Evolutionary conservation across 176 grass and related monocot species (phyloP), one percentile per base, ranked within the genome.

Genomic region (Aegilops speltoides): DNA sequence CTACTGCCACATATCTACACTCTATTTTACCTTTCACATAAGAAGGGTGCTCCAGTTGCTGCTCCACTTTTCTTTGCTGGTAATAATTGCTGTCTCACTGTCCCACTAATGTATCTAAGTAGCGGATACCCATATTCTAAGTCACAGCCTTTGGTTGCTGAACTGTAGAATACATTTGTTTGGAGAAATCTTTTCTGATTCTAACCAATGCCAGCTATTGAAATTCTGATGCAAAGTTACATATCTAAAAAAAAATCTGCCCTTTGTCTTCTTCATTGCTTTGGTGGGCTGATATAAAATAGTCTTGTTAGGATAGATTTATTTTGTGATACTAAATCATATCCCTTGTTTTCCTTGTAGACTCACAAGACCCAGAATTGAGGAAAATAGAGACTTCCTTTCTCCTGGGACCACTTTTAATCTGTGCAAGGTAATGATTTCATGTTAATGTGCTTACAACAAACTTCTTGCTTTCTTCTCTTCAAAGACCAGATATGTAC

Each of bases 1-100:
- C 71, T 98, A 28, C 59, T 98, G 60, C 93, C 93, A 64, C 96
- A 98, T 81, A 89, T 98, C 80, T 98, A 98, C 81, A 95, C 91
- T 56, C 87, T 95, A 64, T 95, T 98, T 93, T 98, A 95, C 84
- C 40, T 91, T 28, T 87, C 96, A 68, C 96, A 98, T 89, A 93
- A 41, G 31, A 95, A 80, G 29, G 96, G 96, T 37, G 83, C 45
- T 84, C 90, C 86, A 20, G 93, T 95, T 91, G 92, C 90, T 73
- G 71, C 84, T 91, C 96, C 93, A 75, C 80, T 91, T 78, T 96
- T 94, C 83, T 98, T 98, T 91, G 86, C 88, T 84, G 96, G 96
- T 98, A 96, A 84, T 71, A 16, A 76, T 81, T 34, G 22, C 60
- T 83, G 73, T 75, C 17, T 29, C 81, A 41, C 31, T 69, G 7